Base-by-base conservation (phyloP, 352 stramenopile genomes). In the Phytophthora pistaciae region DNA sequence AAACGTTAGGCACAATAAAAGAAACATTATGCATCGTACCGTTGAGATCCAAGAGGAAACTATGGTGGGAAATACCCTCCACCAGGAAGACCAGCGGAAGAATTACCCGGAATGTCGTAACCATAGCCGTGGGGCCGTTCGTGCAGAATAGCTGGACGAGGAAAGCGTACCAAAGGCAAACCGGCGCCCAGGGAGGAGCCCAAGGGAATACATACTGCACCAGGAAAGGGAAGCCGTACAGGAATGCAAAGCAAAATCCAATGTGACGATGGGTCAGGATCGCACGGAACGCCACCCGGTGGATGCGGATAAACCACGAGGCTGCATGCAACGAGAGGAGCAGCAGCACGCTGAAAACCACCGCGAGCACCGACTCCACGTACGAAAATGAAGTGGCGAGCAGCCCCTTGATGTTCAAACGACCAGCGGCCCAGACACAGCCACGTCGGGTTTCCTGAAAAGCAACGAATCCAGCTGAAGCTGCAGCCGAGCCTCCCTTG, bases 141-240 rank as follows among this genome's bases (percentile, higher is more conserved):
- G 90, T 94, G 58, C 90, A 96, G 59, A 96, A 96, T 10, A 97
- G 71, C 62, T 97, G 91, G 20, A 96, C 88, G 14, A 97, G 75
- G 71, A 97, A 97, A 16, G 91, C 90, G 55, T 97, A 97, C 91
- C 91, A 97, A 1, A 97, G 83, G 53, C 91, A 97, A 25, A 97
- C 90, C 0, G 91, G 89, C 0, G 88, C 91, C 91, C 91, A 97
- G 55, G 91, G 91, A 54, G 91, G 91, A 0, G 91, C 91, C 91
- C 91, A 97, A 18, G 91, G 87, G 56, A 97, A 93, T 27, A 96
- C 85, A 59, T 96, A 93, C 64, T 95, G 85, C 40, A 97, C 90
- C 7, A 97, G 72, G 53, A 92, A 91, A 16, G 91, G 91, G 44
- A 96, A 97, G 3, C 85, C 83, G 76, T 97, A 97, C 5, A 96